Percentiles rank a stretch among this genome's conserved stretches.
Evolutionary conservation across 805 yeast species (phyloP).

Genomic region (Lipomyces sp.): DNA sequence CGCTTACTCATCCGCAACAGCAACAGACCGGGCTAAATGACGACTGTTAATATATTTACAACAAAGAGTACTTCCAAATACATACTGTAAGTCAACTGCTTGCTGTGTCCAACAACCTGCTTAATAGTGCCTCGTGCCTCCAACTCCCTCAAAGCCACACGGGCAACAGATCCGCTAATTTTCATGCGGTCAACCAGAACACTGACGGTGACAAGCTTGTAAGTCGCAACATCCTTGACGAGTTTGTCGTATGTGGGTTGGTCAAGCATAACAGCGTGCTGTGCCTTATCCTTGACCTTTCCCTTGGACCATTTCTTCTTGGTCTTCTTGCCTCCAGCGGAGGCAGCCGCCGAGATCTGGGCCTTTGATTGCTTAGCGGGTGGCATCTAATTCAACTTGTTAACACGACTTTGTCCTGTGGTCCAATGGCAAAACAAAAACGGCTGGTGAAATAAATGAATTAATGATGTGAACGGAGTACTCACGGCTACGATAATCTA

Average conservation of each 20-base stretch:
- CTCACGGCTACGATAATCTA: background rate
- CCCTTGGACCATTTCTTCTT: constrained; percentile 99
- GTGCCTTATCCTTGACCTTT: constrained; percentile 99
- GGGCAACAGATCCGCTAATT: constrained; percentile 98
- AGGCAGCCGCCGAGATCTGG: constrained; percentile 30
- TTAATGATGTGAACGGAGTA: background rate
- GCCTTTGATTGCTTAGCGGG: constrained; percentile 33
- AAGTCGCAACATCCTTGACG: constrained; percentile 98
- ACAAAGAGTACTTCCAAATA: constrained; percentile 8
- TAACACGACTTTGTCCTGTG: background rate
- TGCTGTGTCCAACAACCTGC: constrained; percentile 92
- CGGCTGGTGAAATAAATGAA: background rate
- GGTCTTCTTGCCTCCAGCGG: constrained; percentile 39
- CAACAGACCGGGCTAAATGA: constrained; percentile 52
- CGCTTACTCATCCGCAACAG: constrained; percentile 47
- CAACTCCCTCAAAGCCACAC: constrained; percentile 95
- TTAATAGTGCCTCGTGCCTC: constrained; percentile 93
- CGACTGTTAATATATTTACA: constrained; percentile 40
- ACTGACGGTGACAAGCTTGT: constrained; percentile 97
- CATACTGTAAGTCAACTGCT: constrained; percentile 91
- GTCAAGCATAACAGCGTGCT: constrained; percentile 95
- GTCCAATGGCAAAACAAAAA: background rate
- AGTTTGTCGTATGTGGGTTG: constrained; percentile 99
- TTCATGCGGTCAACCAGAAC: constrained; percentile 98
- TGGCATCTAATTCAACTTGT: constrained; percentile 28